phyloP scores from a whole-genome alignment of 306 rosid genomes.

The Parietaria judaica region DNA sequence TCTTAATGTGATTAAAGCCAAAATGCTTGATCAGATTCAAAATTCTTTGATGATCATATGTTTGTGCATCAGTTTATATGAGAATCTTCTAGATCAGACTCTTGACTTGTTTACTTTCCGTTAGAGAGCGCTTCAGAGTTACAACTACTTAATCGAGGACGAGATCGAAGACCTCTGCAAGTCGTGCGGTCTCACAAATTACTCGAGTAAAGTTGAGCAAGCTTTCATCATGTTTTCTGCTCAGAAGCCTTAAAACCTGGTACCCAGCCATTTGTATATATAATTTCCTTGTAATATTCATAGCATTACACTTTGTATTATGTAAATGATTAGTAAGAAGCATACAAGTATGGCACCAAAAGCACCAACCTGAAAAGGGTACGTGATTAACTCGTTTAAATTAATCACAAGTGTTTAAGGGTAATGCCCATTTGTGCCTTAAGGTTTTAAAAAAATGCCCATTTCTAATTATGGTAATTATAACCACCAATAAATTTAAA shows the following conservation, averaged over 20 bases:
- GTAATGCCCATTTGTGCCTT: too few relatives aligned
- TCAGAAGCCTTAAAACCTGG: conserved; percentile 47
- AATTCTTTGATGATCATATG: too few relatives aligned
- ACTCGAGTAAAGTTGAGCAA: conserved; percentile 55
- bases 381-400: conserved; percentile 20
- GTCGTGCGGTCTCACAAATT: conserved; percentile 77
- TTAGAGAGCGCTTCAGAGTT: conserved; percentile 37
- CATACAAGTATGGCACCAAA: not conserved
- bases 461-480: too few relatives aligned
- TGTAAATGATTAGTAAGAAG: conserved; percentile 11
- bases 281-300: conserved; percentile 15
- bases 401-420: conserved; percentile 16
- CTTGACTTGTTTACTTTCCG: not conserved
- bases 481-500: too few relatives aligned
- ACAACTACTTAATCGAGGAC: conserved; percentile 42
- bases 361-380: conserved; percentile 21
- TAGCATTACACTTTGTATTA: conserved; percentile 18
- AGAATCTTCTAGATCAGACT: not conserved
- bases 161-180: conserved; percentile 65
- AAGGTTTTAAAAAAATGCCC: too few relatives aligned
- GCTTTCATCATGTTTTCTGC: conserved; percentile 76
- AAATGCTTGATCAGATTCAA: too few relatives aligned
- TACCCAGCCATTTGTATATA: conserved; percentile 24
- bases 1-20: too few relatives aligned
- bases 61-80: too few relatives aligned